Conservation (phyloP, 2,329 filamentous ascomycete genomes). For the Calonectria naviculata region DNA sequence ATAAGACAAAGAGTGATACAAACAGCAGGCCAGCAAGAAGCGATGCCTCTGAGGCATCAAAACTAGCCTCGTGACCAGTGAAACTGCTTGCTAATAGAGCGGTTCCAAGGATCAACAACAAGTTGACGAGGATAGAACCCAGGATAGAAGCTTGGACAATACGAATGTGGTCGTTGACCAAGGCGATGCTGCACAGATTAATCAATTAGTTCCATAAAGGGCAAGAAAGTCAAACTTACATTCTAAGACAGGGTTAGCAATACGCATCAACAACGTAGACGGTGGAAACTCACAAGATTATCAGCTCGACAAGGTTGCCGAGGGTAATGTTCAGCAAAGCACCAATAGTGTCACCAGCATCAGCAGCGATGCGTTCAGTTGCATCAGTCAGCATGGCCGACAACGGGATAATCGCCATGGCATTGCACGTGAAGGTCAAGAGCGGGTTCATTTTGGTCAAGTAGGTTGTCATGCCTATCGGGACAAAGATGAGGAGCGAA, state of each 20-base stretch:
- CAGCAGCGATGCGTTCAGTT: conserved; percentile 68
- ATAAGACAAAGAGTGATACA: conserved; percentile 51
- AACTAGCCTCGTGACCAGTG: conserved; percentile 72
- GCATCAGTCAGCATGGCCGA: conserved; percentile 68
- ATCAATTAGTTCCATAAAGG: not conserved
- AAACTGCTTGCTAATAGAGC: conserved; percentile 77
- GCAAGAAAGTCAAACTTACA: conserved; percentile 43
- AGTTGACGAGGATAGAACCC: conserved; percentile 81
- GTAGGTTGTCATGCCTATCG: conserved; percentile 71
- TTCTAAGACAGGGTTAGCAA: conserved; percentile 44
- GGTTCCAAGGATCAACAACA: conserved; percentile 81
- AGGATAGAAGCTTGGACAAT: conserved; percentile 82
- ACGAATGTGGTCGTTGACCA: conserved; percentile 71
- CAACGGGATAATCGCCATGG: conserved; percentile 69
- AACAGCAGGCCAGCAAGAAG: conserved; percentile 50
- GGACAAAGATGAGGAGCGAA: conserved; percentile 76
- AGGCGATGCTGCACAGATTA: conserved; percentile 57
- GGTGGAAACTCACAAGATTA: conserved; percentile 60
- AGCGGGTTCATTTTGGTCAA: conserved; percentile 47
- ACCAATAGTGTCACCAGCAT: conserved; percentile 68
- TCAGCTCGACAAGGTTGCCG: conserved; percentile 72
- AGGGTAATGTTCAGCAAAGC: conserved; percentile 72
- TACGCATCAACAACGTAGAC: not conserved
- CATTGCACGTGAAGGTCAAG: conserved; percentile 68
- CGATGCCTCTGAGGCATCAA: conserved; percentile 46